Evolutionary conservation across 2,329 filamentous ascomycete genomes (phyloP), one percentile per base, ranked within the genome.

Genomic region (Cadophora luteo-olivacea): DNA sequence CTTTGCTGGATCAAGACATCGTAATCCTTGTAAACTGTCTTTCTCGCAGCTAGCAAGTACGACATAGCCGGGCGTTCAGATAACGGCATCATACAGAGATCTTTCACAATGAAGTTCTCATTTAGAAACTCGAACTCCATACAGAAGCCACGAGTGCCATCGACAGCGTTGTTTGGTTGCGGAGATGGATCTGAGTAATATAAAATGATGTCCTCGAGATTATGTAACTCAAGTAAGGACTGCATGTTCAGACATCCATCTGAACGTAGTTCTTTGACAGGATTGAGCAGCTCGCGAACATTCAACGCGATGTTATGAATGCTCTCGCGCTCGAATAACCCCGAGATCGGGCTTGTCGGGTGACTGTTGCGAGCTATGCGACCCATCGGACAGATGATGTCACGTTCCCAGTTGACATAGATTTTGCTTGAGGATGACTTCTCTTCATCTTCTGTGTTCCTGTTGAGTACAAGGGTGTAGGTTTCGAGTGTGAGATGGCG

Each of bases 41-140:
- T 60, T 22, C 57, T 60, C 12, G 33, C 33, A 60, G 57, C 57
- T n/a, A 60, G 33, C 11, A 60, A n/a, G 24, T 60, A 60, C 57
- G 33, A 41, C 33, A 60, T 4, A 60, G 57, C 36, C 22, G 57
- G 22, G 33, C 57, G 33, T 12, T 60, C 33, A 19, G 22, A 19
- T 12, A 25, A 16, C 11, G 57, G 33, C 57, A 60, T 60, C 57
- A 12, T 38, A 24, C 57, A 41, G 5, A 60, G 33, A 24, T 60
- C 57, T 22, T 25, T 41, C 11, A 60, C 33, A 16, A 60, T 38
- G 7, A 41, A 22, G 25, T 33, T 60, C 36, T 60, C 57, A 29
- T 60, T 12, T 9, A 60, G 8, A 25, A 45, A 36, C 33, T 58
- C 55, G n/a, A 58, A 38, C 32, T 38, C 33, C 55, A 58, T 38